Conservation (phyloP, 805 yeast species). For the Candida montana region DNA sequence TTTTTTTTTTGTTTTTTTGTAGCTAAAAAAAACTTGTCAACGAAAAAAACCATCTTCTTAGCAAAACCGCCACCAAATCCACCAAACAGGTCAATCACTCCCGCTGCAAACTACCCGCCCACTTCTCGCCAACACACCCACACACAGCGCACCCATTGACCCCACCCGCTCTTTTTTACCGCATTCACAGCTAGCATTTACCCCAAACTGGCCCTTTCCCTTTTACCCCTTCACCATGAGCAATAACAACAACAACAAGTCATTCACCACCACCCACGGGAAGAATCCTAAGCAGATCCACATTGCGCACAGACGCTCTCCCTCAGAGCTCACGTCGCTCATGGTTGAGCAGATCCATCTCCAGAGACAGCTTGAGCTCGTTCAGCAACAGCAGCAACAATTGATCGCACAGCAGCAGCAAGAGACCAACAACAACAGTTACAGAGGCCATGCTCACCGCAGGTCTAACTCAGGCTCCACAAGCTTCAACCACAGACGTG, state of each 20-base stretch:
- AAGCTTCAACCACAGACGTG: constrained; percentile 36
- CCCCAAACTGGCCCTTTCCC: too few relatives aligned
- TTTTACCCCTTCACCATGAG: constrained; percentile 6
- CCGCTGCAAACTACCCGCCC: too few relatives aligned
- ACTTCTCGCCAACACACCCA: too few relatives aligned
- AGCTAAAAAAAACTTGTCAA: too few relatives aligned
- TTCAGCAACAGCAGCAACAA: constrained; percentile 90
- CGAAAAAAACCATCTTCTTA: too few relatives aligned
- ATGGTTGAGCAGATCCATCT: constrained; percentile 86
- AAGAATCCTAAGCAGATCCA: constrained; percentile 61
- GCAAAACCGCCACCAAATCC: too few relatives aligned
- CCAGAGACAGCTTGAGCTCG: constrained; percentile 88
- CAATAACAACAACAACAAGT: constrained; percentile 16
- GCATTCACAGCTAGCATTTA: too few relatives aligned
- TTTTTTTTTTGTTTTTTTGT: too few relatives aligned
- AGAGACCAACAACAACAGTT: constrained; percentile 26
- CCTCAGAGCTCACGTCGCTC: constrained; percentile 87
- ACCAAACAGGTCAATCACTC: too few relatives aligned
- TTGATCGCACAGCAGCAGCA: constrained; percentile 58
- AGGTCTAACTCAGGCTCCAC: constrained; percentile 4
- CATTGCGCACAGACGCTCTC: constrained; percentile 95
- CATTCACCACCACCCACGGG: constrained; percentile 32
- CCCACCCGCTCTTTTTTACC: too few relatives aligned
- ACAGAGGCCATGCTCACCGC: constrained; percentile 15
- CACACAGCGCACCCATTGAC: too few relatives aligned